Base-by-base conservation (phyloP, 768 basidiomycete species). In the Cubamyces sp. region DNA sequence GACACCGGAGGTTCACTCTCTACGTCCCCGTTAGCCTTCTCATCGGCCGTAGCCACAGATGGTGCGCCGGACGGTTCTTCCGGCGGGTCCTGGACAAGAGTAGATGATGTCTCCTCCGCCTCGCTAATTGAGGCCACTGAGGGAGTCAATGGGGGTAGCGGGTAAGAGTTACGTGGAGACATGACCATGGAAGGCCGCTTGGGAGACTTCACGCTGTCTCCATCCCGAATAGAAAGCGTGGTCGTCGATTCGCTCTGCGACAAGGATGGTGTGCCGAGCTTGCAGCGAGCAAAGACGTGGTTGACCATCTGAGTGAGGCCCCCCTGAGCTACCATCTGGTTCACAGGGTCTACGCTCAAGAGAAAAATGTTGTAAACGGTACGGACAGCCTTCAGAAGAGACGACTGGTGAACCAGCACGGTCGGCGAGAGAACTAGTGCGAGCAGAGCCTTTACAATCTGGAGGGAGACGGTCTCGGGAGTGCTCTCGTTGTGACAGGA, bases 301-400 rank as follows among this genome's bases (percentile, higher is more conserved):
- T 97, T 91, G 3, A 98, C 95, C 88, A 99, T 98, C 74, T 99
- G 97, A 0, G 94, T 95, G 18, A 99, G 83, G 18, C 96, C 94
- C 19, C 96, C 97, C 75, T 99, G 97, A 18, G 97, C 97, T 40
- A 99, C 96, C 80, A 92, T 96, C 76, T 98, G 97, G 67, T 96
- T 98, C 52, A 95, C 91, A 5, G 90, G 84, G 70, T 96, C 94
- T 21, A 84, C 82, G 68, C 93, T 95, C 61, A 98, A 81, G 26
- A 99, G 81, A 74, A 98, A 99, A 61, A 99, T 89, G 73, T 99
- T 98, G 79, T 98, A 99, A 3, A 99, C 97, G 19, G 97, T 98
- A 49, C 97, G 85, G 34, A 99, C 92, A 28, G 95, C 94, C 74
- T 98, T 98, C 66, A 99, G 84, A 46, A 99, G 81, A 12, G 94